Conservation (phyloP, 2,329 filamentous ascomycete genomes). For the Cladosporium velox region DNA sequence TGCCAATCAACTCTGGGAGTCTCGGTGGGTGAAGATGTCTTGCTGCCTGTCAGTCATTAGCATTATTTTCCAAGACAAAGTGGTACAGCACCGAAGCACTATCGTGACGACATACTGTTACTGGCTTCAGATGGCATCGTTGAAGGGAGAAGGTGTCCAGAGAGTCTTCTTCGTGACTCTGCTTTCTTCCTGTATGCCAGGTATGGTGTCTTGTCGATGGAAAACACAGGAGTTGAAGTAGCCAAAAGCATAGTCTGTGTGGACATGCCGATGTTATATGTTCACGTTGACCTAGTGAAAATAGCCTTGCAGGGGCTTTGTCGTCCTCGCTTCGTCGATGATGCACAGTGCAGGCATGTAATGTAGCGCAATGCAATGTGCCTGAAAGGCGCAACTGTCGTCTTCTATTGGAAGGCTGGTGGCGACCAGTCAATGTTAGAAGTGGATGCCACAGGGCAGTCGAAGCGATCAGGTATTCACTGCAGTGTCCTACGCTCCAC, state of each 20-base stretch:
- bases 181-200: constrained; percentile 5
- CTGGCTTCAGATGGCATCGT: constrained; percentile 15
- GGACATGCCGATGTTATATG: constrained; percentile 17
- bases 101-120: constrained; percentile 5
- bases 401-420: constrained; percentile 35
- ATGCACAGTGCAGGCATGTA: constrained; percentile 18
- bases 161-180: not conserved
- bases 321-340: constrained; percentile 22
- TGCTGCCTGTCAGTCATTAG: constrained; percentile 28
- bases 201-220: not conserved
- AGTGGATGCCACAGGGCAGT: constrained; percentile 32
- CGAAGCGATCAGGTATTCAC: constrained; percentile 13
- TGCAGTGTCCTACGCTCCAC: constrained; percentile 16
- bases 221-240: not conserved
- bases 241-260: not conserved
- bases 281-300: not conserved
- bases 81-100: not conserved
- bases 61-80: not conserved
- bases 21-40: constrained; percentile 27
- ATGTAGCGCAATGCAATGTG: constrained; percentile 28
- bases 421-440: constrained; percentile 33
- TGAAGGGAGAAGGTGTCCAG: not conserved
- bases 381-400: constrained; percentile 22
- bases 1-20: constrained; percentile 36
- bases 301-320: constrained; percentile 23